These are phyloP conservation scores for Nakataea oryzae DNA, from an alignment of 2,329 filamentous ascomycete genomes.

Conservation along the genomic window DNA sequence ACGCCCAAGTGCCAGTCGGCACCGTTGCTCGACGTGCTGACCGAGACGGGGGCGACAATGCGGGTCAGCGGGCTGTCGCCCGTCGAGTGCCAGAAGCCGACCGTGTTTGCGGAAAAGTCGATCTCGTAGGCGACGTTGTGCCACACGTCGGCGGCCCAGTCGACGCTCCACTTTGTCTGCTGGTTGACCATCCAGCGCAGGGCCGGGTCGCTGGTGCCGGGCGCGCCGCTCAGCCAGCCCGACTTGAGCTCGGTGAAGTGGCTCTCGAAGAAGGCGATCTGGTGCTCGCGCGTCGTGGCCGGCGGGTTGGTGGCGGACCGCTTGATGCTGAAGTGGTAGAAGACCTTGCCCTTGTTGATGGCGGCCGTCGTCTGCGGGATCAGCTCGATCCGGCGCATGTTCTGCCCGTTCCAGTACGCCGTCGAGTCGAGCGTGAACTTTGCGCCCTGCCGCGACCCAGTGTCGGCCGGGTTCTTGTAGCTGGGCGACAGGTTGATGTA, in stretches of 20 bases:
- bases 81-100: constrained; percentile 62
- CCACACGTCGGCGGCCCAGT: constrained; percentile 55
- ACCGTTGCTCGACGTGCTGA: constrained; percentile 55
- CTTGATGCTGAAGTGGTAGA: constrained; percentile 64
- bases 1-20: constrained; percentile 65
- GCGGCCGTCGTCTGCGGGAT: constrained; percentile 59
- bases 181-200: constrained; percentile 56
- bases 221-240: constrained; percentile 44
- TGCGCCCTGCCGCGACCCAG: constrained; percentile 49
- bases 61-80: constrained; percentile 45
- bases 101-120: constrained; percentile 51
- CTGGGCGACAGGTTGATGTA: constrained; percentile 51
- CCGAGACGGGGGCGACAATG: constrained; percentile 42
- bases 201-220: constrained; percentile 34
- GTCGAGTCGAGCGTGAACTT: constrained; percentile 56
- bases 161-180: constrained; percentile 49
- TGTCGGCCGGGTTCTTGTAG: constrained; percentile 58
- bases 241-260: constrained; percentile 70
- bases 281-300: constrained; percentile 50
- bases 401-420: constrained; percentile 62
- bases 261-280: constrained; percentile 43
- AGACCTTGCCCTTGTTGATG: constrained; percentile 56
- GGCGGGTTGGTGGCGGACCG: constrained; percentile 49
- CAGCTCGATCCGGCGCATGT: constrained; percentile 63
- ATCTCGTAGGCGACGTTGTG: constrained; percentile 70